phyloP scores from a whole-genome alignment of 257 asterid species.

The Solanum medicagineum region DNA sequence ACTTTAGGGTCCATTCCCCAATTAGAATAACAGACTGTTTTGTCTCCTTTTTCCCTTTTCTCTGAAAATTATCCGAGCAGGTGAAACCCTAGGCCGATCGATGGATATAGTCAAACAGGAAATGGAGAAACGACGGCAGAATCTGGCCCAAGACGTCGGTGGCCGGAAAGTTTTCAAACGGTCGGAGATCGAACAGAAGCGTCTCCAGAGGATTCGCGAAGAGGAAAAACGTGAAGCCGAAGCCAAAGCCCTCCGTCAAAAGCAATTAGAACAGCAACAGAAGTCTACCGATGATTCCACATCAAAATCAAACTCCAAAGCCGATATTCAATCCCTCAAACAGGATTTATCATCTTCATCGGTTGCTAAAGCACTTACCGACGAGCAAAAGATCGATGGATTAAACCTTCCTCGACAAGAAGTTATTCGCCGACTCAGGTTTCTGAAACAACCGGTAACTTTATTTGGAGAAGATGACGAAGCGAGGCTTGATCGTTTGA shows the following conservation, averaged over 20 bases:
- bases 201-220: constrained; percentile 75
- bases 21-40: background rate
- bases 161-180: constrained; percentile 77
- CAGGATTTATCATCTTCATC: constrained; percentile 38
- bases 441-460: constrained; percentile 77
- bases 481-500: constrained; percentile 70
- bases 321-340: constrained; percentile 34
- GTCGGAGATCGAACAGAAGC: constrained; percentile 85
- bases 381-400: constrained; percentile 56
- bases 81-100: constrained; percentile 4
- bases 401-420: constrained; percentile 64
- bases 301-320: constrained; percentile 27
- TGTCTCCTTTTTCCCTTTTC: background rate
- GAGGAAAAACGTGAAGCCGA: constrained; percentile 80
- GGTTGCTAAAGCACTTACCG: constrained; percentile 39
- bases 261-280: constrained; percentile 16
- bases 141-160: constrained; percentile 49
- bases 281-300: constrained; percentile 21
- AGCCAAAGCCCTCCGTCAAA: constrained; percentile 58
- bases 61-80: background rate
- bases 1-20: background rate
- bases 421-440: constrained; percentile 80
- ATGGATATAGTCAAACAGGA: constrained; percentile 91
- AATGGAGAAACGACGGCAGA: constrained; percentile 48
- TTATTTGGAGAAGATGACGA: constrained; percentile 86